Base-by-base conservation (phyloP, 1,139 yeast species). In the Casaregolazyma suthepensis region DNA sequence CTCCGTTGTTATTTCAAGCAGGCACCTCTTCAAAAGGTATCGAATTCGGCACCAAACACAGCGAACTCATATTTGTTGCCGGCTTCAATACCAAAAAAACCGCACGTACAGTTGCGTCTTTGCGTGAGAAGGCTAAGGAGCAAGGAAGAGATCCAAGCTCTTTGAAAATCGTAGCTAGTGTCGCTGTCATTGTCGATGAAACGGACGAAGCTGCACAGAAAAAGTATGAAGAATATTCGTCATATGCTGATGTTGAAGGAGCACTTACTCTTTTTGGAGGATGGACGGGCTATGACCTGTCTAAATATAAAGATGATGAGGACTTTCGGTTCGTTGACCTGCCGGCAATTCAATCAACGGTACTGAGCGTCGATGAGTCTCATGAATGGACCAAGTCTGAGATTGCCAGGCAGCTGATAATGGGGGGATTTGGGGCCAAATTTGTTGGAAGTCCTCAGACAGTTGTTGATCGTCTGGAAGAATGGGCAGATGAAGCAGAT, bases 21-120 rank as follows among this genome's bases (percentile, higher is more conserved):
- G 81, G 81, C 37, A 70, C 78, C 13, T 75, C 79, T 2, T 65
- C 70, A 42, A 71, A 71, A 40, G 80, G 80, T 31, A 68, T 67
- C 50, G 70, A 70, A 4, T 69, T 74, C 58, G 80, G 78, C 42
- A 79, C 80, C 20, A 71, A 71, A 57, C 72, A 75, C 13, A 35
- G 40, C 13, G 40, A 35, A 13, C 40, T 35, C 40, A 60, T 79
- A 76, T 7, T 80, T 76, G 58, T 67, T 71, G 10, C 74, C 75
- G 29, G 64, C 43, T 48, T 57, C 17, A 65, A 68, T 17, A 63
- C 68, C n/a, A 59, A 57, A 38, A 53, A 52, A 9, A 20, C 29
- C 3, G 15, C 7, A 2, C 45, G 29, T 20, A 20, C 45, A 22
- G 61, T 66, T 29, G 57, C 55, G 13, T 61, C 59, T 29, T 57